Conservation (phyloP, 2,329 filamentous ascomycete species). For the Phoma sp. region DNA sequence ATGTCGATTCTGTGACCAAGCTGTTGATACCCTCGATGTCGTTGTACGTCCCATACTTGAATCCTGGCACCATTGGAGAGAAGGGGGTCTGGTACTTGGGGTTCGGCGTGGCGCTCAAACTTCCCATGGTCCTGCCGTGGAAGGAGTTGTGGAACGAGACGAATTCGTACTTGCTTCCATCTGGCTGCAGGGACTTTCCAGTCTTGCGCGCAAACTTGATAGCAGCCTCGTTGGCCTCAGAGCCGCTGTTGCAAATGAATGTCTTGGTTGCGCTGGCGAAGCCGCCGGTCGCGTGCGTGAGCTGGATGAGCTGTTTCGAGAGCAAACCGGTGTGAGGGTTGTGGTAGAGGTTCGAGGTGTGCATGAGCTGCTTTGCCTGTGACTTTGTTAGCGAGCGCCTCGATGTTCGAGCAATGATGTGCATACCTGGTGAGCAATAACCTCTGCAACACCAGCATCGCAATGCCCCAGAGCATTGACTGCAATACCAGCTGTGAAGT, state of each 20-base stretch:
- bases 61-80: slow-evolving; percentile 92
- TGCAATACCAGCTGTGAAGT: slow-evolving; percentile 95
- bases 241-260: slow-evolving; percentile 95
- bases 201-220: slow-evolving; percentile 96
- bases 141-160: slow-evolving; percentile 93
- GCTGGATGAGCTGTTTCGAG: slow-evolving; percentile 82
- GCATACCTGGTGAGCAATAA: slow-evolving; percentile 77
- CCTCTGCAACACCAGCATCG: slow-evolving; percentile 75
- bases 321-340: slow-evolving; percentile 94
- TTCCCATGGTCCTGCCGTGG: slow-evolving; percentile 96
- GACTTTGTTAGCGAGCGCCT: slow-evolving; percentile 19
- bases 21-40: slow-evolving; percentile 73
- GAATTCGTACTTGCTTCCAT: slow-evolving; percentile 77
- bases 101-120: slow-evolving; percentile 93
- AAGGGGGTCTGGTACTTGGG: slow-evolving; percentile 98
- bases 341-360: slow-evolving; percentile 96
- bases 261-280: slow-evolving; percentile 82
- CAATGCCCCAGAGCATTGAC: slow-evolving; percentile 93
- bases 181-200: slow-evolving; percentile 75
- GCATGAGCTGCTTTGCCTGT: slow-evolving; percentile 72
- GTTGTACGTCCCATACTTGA: slow-evolving; percentile 85
- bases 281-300: slow-evolving; percentile 77
- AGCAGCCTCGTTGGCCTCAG: slow-evolving; percentile 96
- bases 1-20: slow-evolving; percentile 83
- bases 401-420: not conserved